Conservation (phyloP, 495 filamentous ascomycete genomes). For the Neurospora sp. region DNA sequence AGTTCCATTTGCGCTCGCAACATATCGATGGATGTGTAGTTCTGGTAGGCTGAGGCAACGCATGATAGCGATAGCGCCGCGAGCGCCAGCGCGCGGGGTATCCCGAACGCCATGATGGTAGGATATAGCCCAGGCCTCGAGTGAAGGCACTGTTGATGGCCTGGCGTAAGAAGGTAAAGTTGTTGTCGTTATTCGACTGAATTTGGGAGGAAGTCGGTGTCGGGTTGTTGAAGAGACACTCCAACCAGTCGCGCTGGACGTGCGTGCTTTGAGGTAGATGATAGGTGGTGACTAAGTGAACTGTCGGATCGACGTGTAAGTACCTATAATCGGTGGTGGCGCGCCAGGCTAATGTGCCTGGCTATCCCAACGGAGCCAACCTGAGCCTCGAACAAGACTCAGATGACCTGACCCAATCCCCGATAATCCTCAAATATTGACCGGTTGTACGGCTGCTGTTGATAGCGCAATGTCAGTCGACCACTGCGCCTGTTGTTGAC, state of each 20-base stretch:
- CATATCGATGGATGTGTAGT: constrained; percentile 39
- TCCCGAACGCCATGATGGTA: constrained; percentile 28
- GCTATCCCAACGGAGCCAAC: background rate
- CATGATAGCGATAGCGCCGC: constrained; percentile 33
- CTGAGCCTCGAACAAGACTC: background rate
- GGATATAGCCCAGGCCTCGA: constrained; percentile 4
- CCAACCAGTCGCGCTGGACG: background rate
- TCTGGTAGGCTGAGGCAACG: constrained; percentile 29
- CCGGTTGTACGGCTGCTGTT: background rate
- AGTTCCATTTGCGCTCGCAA: constrained; percentile 40
- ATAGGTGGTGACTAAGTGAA: background rate
- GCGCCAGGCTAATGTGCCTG: background rate
- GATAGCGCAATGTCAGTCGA: background rate
- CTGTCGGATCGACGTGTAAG: background rate
- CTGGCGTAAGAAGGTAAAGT: background rate
- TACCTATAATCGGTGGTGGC: background rate
- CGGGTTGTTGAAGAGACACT: background rate
- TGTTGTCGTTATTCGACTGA: background rate
- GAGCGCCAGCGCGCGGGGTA: constrained; percentile 21
- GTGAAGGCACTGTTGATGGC: background rate
- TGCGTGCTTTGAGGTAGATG: background rate
- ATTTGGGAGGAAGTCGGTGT: background rate
- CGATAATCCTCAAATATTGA: background rate
- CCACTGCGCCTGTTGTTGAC: background rate
- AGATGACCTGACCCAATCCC: background rate